phyloP scores from a whole-genome alignment of 495 filamentous ascomycete genomes.

The Talaromyces proteolyticus region DNA sequence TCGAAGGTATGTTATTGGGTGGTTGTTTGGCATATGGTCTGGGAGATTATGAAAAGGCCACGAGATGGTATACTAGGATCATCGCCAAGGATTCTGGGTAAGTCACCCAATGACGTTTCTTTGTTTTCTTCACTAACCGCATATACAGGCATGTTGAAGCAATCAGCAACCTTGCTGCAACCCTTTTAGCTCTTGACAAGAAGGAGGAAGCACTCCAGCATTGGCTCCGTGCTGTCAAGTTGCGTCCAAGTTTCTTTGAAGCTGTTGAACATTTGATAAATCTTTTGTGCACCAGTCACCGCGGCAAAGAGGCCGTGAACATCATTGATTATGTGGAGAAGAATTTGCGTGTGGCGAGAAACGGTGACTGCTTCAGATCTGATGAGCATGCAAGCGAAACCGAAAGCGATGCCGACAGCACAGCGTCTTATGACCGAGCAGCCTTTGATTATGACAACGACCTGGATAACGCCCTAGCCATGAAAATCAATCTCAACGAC shows the following conservation, averaged over 20 bases:
- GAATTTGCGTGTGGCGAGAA: slow-evolving; percentile 53
- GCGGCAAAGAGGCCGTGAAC: slow-evolving; percentile 79
- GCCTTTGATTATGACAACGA: slow-evolving; percentile 56
- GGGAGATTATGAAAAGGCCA: slow-evolving; percentile 77
- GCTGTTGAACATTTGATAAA: slow-evolving; percentile 94
- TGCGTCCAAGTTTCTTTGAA: slow-evolving; percentile 88
- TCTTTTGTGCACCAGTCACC: slow-evolving; percentile 73
- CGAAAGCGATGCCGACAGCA: slow-evolving; percentile 48
- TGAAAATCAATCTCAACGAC: slow-evolving; percentile 23
- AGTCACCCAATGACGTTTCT: slow-evolving; percentile 20
- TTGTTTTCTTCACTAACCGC: slow-evolving; percentile 18
- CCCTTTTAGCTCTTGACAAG: slow-evolving; percentile 74
- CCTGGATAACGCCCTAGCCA: slow-evolving; percentile 16
- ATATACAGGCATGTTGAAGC: slow-evolving; percentile 82
- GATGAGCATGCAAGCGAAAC: slow-evolving; percentile 51
- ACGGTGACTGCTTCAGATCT: slow-evolving; percentile 40
- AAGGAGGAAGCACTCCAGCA: slow-evolving; percentile 79
- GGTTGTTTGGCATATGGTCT: slow-evolving; percentile 93
- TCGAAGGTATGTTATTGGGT: slow-evolving; percentile 89
- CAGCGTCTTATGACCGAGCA: slow-evolving; percentile 47
- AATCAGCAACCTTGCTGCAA: slow-evolving; percentile 88
- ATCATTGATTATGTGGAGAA: slow-evolving; percentile 87
- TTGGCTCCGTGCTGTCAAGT: slow-evolving; percentile 78
- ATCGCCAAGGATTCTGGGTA: slow-evolving; percentile 74
- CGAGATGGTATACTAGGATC: slow-evolving; percentile 86